Base-by-base conservation (phyloP, 768 basidiomycete genomes). In the Megacollybia marginata region DNA sequence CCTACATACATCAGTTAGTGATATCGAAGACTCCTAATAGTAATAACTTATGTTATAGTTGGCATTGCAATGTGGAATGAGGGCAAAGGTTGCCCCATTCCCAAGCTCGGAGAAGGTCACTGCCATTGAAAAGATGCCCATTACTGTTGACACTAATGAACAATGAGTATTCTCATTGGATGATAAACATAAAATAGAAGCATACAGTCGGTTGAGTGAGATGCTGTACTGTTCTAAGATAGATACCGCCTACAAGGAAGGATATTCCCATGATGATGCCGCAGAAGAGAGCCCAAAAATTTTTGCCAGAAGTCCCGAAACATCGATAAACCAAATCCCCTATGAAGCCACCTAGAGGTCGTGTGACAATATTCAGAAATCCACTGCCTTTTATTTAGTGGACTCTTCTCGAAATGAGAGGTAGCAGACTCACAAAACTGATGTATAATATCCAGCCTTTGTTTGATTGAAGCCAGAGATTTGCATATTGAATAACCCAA, bases 1-100 rank as follows among this genome's bases (percentile, higher is more conserved):
- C 5, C 18, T 11, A 28, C 23, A 28, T 28, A 2, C 23, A n/a
- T n/a, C n/a, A n/a, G 23, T 28, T 16, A 44, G 18, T 2, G 47
- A 40, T 32, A 40, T 15, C 44, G 52, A 44, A 23, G 35, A 19
- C 49, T 18, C 18, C 28, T n/a, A n/a, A n/a, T n/a, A n/a, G 28
- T 19, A 9, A 11, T 43, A 20, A 33, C 50, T 48, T 18, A 57
- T 57, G 48, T 61, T 67, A 55, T 61, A 63, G 61, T 65, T 65
- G 11, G 72, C 57, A 53, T 73, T 75, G 59, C 73, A 74, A 53
- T 76, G 76, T 0, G 76, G 75, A 0, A 75, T 72, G 40, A 74
- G 66, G n/a, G 74, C 62, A 53, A 77, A 78, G 55, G 72, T 77
- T 2, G 71, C 69, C 6, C 78, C 78, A 52, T 79, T 79, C 0